These are phyloP conservation scores for Borealophlyctis nickersoniae DNA, from an alignment of 192 early-diverging fungal genomes.

Conservation along the genomic window DNA sequence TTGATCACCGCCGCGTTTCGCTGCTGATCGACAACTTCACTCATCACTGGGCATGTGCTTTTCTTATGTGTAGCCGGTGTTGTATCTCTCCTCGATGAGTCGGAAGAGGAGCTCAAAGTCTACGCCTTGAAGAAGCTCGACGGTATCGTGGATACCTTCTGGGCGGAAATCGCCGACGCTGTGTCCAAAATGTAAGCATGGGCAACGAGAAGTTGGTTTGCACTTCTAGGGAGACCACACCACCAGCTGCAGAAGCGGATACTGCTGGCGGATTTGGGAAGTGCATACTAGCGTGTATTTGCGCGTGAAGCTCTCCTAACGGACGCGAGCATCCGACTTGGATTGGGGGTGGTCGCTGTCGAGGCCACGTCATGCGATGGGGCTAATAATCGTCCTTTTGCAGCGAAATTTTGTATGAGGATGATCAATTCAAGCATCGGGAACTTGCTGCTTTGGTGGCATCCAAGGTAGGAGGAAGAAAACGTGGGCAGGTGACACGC, in stretches of 20 bases:
- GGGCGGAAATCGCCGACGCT: slow-evolving; percentile 96
- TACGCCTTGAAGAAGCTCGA: slow-evolving; percentile 93
- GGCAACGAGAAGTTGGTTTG: not conserved
- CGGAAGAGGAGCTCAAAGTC: slow-evolving; percentile 84
- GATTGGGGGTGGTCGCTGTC: no score
- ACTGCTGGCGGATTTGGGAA: no score
- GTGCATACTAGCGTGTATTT: no score
- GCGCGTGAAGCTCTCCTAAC: no score
- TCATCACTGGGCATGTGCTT: not conserved
- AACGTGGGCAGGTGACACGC: no score
- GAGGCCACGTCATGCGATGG: no score
- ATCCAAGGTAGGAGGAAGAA: slow-evolving; percentile 72
- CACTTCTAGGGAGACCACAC: not conserved
- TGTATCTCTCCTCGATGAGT: slow-evolving; percentile 90
- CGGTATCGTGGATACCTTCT: slow-evolving; percentile 86
- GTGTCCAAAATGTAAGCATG: slow-evolving; percentile 79
- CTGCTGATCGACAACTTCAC: not conserved
- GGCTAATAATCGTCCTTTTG: slow-evolving; percentile 1
- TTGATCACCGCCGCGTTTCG: not conserved
- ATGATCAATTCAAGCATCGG: slow-evolving; percentile 77
- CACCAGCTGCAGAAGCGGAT: not conserved
- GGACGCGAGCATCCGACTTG: no score
- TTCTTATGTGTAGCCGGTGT: slow-evolving; percentile 66
- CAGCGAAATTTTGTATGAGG: slow-evolving; percentile 95
- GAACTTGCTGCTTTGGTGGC: slow-evolving; percentile 92